Base-by-base conservation (phyloP, 306 rosid genomes). In the Cucurbita moschata region DNA sequence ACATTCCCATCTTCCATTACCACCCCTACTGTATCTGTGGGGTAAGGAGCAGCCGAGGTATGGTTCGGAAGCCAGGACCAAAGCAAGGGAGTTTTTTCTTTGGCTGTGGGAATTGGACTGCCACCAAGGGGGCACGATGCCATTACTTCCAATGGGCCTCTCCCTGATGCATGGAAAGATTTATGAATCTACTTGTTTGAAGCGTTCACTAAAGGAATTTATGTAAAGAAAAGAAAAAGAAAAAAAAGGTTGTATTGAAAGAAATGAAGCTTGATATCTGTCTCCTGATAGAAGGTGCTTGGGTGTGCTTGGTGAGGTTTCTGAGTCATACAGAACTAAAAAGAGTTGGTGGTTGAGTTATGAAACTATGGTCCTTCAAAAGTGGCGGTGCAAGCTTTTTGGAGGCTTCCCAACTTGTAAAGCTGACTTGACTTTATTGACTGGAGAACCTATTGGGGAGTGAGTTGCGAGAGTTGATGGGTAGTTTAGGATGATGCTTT, bases 41-140 rank as follows among this genome's bases (percentile, higher is more conserved):
- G 76, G 96, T 86, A 82, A 89, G 84, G 83, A 88, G 92, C 85
- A 84, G 87, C 80, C 77, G 79, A 82, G 85, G 84, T 43, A 79
- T 83, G 87, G 81, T 92, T 26, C 85, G 86, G 67, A 89, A 88
- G 86, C 95, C 95, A 18, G 96, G 96, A 70, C 95, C 97, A 7
- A 94, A 82, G 83, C 96, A 86, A 64, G 97, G 96, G 57, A 83
- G 89, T 76, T 76, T 77, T 62, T 91, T 87, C 92, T 94, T 84
- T 71, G 94, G 99, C 71, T 91, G 97, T 75, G 97, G 99, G 50
- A 89, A 89, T 75, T 94, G 95, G 95, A 86, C 89, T 62, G 76
- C 87, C 40, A 79, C 85, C 58, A 82, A 94, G 80, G 99, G 96
- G 60, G 88, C 96, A 30, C 84, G 83, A 69, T 94, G 99, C 88